Evolutionary conservation across 2,329 filamentous ascomycete genomes (phyloP), one percentile per base, ranked within the genome.

Genomic region (Eurotiales sp.): DNA sequence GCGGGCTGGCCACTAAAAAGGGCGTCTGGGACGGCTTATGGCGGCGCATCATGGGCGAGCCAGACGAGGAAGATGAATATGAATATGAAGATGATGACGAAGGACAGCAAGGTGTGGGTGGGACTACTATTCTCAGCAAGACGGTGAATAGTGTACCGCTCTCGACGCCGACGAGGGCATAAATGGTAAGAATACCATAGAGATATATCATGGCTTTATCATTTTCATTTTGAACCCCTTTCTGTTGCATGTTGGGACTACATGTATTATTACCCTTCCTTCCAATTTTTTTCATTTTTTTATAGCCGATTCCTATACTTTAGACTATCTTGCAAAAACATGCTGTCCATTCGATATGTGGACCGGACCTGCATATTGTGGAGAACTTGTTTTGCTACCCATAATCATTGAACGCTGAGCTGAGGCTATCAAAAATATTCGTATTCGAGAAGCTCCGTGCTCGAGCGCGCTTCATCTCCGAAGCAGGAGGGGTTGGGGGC

Each of bases 1-100:
- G 96, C 55, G 92, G 90, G 2, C 85, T 97, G 70, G 81, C 87
- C 50, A 89, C 95, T 71, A 99, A 99, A 80, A 95, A 90, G 73
- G 92, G 91, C 0, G 79, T 96, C 71, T 93, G 89, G 90, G 80
- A 84, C 57, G 80, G 90, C 14, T 82, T 92, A n/a, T 92, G 87
- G 84, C 80, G 77, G 51, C 81, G 82, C 51, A 72, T 88, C 0
- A 75, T 82, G 50, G 87, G 86, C 0, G 71, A 75, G 50, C 74
- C 76, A 0, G 77, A 79, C 2, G 77, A 81, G 17, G 81, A 82
- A 1, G 77, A 80, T 1, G 76, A 80, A 15, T n/a, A n/a, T n/a
- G n/a, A n/a, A n/a, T n/a, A n/a, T n/a, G 71, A 75, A 64, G 70
- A 78, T 58, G 82, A 85, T 52, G 78, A 82, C 55, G 30, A 40